A percentile compares a stretch with the other conserved stretches of the same genome.
phyloP scores from a whole-genome alignment of 2,329 filamentous ascomycete genomes.

The Xylariaceae sp. region DNA sequence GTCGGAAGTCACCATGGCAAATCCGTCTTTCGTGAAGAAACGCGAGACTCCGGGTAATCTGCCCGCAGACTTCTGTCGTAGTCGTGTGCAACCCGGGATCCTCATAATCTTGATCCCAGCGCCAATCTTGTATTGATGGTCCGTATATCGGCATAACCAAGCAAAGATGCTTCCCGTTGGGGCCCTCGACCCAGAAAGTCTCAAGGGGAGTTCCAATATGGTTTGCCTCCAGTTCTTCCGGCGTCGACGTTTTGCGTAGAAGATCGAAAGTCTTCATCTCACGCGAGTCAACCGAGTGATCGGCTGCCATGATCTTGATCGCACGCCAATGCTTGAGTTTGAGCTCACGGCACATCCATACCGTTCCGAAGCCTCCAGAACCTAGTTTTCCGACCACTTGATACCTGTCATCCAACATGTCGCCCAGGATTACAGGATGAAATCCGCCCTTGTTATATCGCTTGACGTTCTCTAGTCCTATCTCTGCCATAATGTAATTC shows the following conservation, averaged over 20 bases:
- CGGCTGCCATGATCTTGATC: slow-evolving; percentile 15
- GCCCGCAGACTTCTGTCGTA: slow-evolving; percentile 5
- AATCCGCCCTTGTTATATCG: slow-evolving; percentile 14
- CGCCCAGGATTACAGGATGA: slow-evolving; percentile 14
- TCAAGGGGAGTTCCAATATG: slow-evolving; percentile 12
- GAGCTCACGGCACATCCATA: slow-evolving; percentile 19
- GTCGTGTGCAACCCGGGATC: background rate
- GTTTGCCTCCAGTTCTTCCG: slow-evolving; percentile 8
- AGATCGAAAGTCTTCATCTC: slow-evolving; percentile 4
- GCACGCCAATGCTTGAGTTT: slow-evolving; percentile 10
- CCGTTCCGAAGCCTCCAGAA: slow-evolving; percentile 10
- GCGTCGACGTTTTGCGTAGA: background rate
- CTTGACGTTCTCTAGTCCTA: slow-evolving; percentile 8
- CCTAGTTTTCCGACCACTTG: slow-evolving; percentile 18
- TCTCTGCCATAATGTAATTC: background rate
- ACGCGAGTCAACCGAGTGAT: background rate
- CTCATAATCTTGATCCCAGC: background rate
- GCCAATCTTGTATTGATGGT: slow-evolving; percentile 5
- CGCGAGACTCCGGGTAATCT: slow-evolving; percentile 3
- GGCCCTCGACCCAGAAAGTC: slow-evolving; percentile 13
- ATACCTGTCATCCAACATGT: slow-evolving; percentile 11
- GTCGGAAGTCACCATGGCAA: slow-evolving; percentile 16
- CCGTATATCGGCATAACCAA: slow-evolving; percentile 13
- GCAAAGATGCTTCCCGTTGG: slow-evolving; percentile 17
- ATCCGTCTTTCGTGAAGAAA: slow-evolving; percentile 15